Percentiles rank a stretch among this genome's conserved stretches.
phyloP scores from a whole-genome alignment of 2,329 filamentous ascomycete genomes.

The Phyllosticta citrichinensis region DNA sequence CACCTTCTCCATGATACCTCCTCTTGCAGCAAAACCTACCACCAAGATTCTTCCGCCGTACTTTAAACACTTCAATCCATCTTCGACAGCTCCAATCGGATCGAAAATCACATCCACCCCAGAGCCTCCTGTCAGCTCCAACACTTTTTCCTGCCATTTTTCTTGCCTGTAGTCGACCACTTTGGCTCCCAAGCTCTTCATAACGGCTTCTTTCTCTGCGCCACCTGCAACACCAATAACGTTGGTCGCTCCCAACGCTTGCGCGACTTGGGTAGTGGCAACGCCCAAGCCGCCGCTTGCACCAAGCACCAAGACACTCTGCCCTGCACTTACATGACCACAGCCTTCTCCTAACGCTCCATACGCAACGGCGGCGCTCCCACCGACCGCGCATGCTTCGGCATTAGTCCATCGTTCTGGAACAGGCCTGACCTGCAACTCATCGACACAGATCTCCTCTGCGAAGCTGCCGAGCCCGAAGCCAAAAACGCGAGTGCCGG shows the following conservation, averaged over 20 bases:
- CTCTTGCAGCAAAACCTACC: slow-evolving; percentile 48
- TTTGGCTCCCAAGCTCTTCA: slow-evolving; percentile 30
- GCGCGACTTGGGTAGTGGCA: slow-evolving; percentile 47
- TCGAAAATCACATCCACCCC: slow-evolving; percentile 52
- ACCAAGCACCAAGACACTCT: slow-evolving; percentile 46
- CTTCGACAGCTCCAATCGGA: slow-evolving; percentile 46
- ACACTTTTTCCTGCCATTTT: slow-evolving; percentile 44
- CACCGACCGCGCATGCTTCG: slow-evolving; percentile 44
- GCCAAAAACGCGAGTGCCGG: slow-evolving; percentile 47
- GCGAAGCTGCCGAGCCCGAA: slow-evolving; percentile 42
- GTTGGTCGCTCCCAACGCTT: slow-evolving; percentile 37
- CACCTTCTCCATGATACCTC: slow-evolving; percentile 44
- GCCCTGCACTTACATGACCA: slow-evolving; percentile 33
- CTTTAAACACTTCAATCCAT: slow-evolving; percentile 44
- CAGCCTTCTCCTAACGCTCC: slow-evolving; percentile 36
- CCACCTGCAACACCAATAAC: slow-evolving; percentile 44
- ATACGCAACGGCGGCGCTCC: slow-evolving; percentile 45
- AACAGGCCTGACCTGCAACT: slow-evolving; percentile 32
- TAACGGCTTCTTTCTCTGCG: slow-evolving; percentile 34
- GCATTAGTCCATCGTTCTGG: slow-evolving; percentile 37
- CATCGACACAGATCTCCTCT: slow-evolving; percentile 38
- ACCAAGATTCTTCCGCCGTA: slow-evolving; percentile 47
- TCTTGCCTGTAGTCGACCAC: slow-evolving; percentile 33
- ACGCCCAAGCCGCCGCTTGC: slow-evolving; percentile 47
- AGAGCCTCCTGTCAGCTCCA: slow-evolving; percentile 36